These are phyloP conservation scores for Cnidoscolus chayamansa DNA, from an alignment of 441 rosid genomes.

Conservation along the genomic window DNA sequence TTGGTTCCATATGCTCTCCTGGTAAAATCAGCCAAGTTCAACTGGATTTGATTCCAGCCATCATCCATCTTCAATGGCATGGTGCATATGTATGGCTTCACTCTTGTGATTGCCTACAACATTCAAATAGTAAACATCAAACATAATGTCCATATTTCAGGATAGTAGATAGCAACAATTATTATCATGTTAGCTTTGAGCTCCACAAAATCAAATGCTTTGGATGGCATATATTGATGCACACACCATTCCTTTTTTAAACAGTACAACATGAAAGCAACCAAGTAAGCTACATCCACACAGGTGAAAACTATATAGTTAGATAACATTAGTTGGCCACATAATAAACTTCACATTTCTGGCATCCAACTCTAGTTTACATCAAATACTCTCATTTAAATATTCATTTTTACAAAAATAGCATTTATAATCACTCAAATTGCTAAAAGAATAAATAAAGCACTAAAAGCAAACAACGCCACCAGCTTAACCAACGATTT, in stretches of 20 bases:
- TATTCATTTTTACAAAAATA: background rate
- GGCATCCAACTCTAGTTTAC: background rate
- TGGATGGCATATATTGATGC: background rate
- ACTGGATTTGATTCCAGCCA: slow-evolving; percentile 96
- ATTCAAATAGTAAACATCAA: slow-evolving; percentile 10
- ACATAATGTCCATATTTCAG: background rate
- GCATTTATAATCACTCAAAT: background rate
- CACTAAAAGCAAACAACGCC: background rate
- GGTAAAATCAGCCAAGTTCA: slow-evolving; percentile 85
- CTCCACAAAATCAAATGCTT: background rate
- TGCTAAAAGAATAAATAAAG: background rate
- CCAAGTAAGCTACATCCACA: background rate
- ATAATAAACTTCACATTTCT: background rate
- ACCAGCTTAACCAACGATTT: background rate
- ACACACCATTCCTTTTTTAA: background rate
- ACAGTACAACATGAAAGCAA: background rate
- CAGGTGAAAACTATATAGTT: no score
- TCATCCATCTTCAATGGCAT: slow-evolving; percentile 96
- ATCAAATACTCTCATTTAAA: background rate
- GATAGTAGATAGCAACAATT: background rate
- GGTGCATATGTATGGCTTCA: slow-evolving; percentile 92
- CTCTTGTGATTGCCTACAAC: slow-evolving; percentile 78
- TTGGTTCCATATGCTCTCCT: slow-evolving; percentile 94
- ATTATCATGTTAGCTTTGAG: background rate
- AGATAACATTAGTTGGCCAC: no score